Base-by-base conservation (phyloP, 2,329 filamentous ascomycete genomes). In the Colletotrichum destructivum region DNA sequence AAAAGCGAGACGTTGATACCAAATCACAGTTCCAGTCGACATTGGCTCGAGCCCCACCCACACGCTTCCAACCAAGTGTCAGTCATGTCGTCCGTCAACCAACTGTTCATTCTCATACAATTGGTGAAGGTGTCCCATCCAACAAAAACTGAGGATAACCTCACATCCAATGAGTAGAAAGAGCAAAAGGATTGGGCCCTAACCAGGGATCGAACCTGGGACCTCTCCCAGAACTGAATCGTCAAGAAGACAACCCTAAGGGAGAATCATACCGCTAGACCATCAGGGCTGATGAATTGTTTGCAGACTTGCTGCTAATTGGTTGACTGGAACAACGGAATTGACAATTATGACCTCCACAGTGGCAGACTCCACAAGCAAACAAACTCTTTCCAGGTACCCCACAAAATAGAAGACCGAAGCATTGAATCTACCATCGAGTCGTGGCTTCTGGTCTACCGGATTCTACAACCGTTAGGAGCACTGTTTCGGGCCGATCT, bases 231-330 rank as follows among this genome's bases (percentile, higher is more conserved):
- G 13, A 9, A 4, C 1, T 57, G 18, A 9, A 15, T 46, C 2
- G 12, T 26, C 51, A 0, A 3, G 8, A 3, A 26, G 35, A 67
- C 23, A 55, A 69, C 69, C 69, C 69, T 71, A 71, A 69, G 69
- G 69, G 69, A 71, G 69, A 71, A 71, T 71, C 69, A 71, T 71
- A 71, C 69, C 69, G 69, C 69, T 71, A 71, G 69, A 71, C 69
- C 69, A 71, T 71, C 69, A 71, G 69, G 64, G 69, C 69, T 69
- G n/a, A 35, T 62, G 56, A 4, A 8, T 16, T 35, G 2, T 4
- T n/a, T 23, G 35, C 23, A 49, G 16, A n/a, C 26, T 51, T 59
- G n/a, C 1, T 52, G 18, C 55, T 60, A 16, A 38, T 5, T 61
- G 55, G 2, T 0, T 0, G 23, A 26, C 26, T 1, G 2, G 0